Conservation (phyloP, 208 protist genomes). For the Naegleria fowleri region DNA sequence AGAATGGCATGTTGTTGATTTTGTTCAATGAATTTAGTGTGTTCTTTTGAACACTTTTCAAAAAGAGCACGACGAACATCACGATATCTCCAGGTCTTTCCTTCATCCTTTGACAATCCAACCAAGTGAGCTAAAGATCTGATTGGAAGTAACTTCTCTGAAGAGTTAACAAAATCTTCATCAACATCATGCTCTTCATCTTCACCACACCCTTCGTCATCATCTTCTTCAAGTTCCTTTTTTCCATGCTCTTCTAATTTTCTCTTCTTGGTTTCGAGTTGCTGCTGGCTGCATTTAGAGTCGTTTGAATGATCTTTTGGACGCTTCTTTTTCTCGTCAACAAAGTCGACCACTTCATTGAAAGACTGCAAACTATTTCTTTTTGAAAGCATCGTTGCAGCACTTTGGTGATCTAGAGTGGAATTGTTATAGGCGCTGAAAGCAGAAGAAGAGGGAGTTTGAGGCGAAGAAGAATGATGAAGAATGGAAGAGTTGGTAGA, state of each 20-base stretch:
- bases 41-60: background rate
- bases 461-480: too few species aligned
- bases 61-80: background rate
- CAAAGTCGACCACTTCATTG: background rate
- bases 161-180: background rate
- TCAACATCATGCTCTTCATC: background rate
- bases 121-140: background rate
- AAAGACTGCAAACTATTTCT: background rate
- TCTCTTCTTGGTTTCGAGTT: background rate
- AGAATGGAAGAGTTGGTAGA: background rate
- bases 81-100: slow-evolving; percentile 13
- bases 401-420: background rate
- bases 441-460: background rate
- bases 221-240: background rate
- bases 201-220: background rate
- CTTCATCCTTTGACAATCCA: slow-evolving; percentile 17
- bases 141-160: background rate
- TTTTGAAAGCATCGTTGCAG: background rate
- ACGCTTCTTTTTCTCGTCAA: background rate
- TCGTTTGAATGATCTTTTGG: too few species aligned
- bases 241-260: background rate
- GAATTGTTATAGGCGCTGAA: background rate
- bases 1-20: slow-evolving; percentile 1
- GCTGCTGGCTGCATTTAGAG: background rate
- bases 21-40: background rate